Percentiles rank a stretch among this genome's conserved stretches.
phyloP scores from a whole-genome alignment of 179 eudicot genomes.

The Beta lomatogona region DNA sequence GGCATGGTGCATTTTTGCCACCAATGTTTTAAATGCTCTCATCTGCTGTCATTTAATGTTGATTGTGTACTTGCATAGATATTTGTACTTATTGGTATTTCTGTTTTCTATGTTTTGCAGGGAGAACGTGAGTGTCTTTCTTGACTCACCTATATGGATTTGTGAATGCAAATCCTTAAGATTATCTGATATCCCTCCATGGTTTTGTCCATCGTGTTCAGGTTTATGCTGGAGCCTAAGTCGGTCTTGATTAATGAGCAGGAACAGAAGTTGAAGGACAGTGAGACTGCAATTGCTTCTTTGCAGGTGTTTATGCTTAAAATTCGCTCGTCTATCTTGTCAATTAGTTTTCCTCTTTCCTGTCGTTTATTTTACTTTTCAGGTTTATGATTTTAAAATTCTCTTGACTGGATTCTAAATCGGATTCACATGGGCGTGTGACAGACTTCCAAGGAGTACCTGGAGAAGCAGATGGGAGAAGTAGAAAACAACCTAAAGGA shows the following conservation, averaged over 20 bases:
- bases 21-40: background rate
- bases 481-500: conserved; percentile 86
- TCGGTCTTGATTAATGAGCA: conserved; percentile 76
- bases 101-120: conserved; percentile 54
- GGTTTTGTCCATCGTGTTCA: conserved; percentile 30
- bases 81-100: conserved; percentile 19
- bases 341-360: background rate
- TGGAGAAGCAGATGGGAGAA: conserved; percentile 89
- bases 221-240: conserved; percentile 93
- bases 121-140: conserved; percentile 78
- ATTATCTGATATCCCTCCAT: conserved; percentile 4
- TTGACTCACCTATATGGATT: conserved; percentile 25
- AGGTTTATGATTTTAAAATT: too few species aligned
- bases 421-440: background rate
- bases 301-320: conserved; percentile 57
- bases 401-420: too few species aligned
- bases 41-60: background rate
- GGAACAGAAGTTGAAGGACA: conserved; percentile 75
- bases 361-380: background rate
- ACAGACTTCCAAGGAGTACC: conserved; percentile 92
- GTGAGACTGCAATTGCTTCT: conserved; percentile 82
- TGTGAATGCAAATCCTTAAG: background rate
- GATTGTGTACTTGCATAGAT: conserved; percentile 4
- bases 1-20: background rate
- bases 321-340: background rate